Percentiles rank a stretch among this genome's conserved stretches.
These are phyloP conservation scores for Fragaria vesca DNA, from an alignment of 306 rosid genomes.

Conservation along the genomic window DNA sequence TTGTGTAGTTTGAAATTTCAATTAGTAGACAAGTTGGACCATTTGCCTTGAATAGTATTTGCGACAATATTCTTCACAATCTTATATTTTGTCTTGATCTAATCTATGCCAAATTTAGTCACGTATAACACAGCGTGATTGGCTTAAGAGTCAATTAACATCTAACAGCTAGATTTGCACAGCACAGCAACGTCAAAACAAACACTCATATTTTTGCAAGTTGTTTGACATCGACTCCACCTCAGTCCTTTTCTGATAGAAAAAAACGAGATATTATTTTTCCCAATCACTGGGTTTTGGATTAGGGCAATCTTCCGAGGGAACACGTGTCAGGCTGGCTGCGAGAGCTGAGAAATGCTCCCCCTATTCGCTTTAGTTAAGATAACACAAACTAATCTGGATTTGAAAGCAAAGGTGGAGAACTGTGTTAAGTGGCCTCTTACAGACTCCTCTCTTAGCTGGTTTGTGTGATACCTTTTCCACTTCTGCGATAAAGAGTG, in stretches of 20 bases:
- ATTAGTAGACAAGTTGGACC: not conserved
- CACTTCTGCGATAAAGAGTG: slow-evolving; percentile 30
- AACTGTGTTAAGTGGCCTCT: slow-evolving; percentile 33
- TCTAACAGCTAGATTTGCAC: not conserved
- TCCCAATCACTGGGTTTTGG: slow-evolving; percentile 7
- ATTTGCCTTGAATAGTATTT: not conserved
- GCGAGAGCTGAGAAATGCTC: not conserved
- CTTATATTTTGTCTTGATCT: not conserved
- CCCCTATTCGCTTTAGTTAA: not conserved
- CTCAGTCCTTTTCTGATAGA: not conserved
- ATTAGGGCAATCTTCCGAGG: slow-evolving; percentile 16
- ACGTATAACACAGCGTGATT: not conserved
- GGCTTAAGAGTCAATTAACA: not conserved
- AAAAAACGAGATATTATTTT: not conserved
- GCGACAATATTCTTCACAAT: not conserved
- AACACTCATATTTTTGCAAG: not conserved
- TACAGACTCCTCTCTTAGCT: not conserved
- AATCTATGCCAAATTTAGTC: not conserved
- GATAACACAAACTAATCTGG: slow-evolving; percentile 32
- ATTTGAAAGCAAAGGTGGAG: slow-evolving; percentile 43
- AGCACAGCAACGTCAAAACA: not conserved
- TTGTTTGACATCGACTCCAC: slow-evolving; percentile 29
- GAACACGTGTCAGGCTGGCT: slow-evolving; percentile 28
- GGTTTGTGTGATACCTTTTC: slow-evolving; percentile 28
- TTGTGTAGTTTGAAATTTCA: not conserved